A percentile compares a stretch with the other conserved stretches of the same genome.
These are phyloP conservation scores for Mortierella sp. DNA, from an alignment of 371 early-diverging fungal genomes.

Conservation along the genomic window DNA sequence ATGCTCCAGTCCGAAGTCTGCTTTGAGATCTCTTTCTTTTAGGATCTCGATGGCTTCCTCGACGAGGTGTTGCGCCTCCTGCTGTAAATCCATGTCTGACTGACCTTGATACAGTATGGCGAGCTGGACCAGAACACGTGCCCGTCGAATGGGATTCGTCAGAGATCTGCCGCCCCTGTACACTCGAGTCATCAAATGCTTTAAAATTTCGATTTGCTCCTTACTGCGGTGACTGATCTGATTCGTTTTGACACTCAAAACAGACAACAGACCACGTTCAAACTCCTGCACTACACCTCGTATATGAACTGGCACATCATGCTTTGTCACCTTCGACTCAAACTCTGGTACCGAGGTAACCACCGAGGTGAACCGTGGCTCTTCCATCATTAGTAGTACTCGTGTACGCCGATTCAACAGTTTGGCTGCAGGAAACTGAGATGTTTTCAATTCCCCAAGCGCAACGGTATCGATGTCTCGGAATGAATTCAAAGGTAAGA, in stretches of 20 bases:
- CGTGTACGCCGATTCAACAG: conserved; percentile 35
- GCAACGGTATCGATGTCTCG: conserved; percentile 14
- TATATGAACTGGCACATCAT: conserved; percentile 13
- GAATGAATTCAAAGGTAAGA: conserved; percentile 32
- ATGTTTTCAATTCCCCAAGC: conserved; percentile 6
- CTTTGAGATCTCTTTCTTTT: conserved; percentile 50
- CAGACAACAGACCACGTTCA: conserved; percentile 29
- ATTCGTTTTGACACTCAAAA: conserved; percentile 28
- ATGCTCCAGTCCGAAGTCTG: conserved; percentile 58
- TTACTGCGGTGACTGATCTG: conserved; percentile 13
- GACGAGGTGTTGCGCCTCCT: conserved; percentile 21
- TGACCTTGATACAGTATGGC: conserved; percentile 20
- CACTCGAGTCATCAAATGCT: conserved; percentile 11
- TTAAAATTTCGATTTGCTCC: conserved; percentile 37
- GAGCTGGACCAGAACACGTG: conserved; percentile 38
- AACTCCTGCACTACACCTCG: conserved; percentile 45
- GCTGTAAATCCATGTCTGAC: conserved; percentile 10
- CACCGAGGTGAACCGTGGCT: conserved; percentile 18
- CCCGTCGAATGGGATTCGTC: conserved; percentile 37
- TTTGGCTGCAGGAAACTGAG: conserved; percentile 36
- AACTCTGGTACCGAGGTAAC: conserved; percentile 20
- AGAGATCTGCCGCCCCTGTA: conserved; percentile 31
- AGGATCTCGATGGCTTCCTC: conserved; percentile 43
- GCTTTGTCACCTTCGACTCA: conserved; percentile 16
- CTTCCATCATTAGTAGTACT: conserved; percentile 27